Evolutionary conservation across 2,329 filamentous ascomycete species (phyloP).

Genomic region (Calonectria pseudoreteaudii): DNA sequence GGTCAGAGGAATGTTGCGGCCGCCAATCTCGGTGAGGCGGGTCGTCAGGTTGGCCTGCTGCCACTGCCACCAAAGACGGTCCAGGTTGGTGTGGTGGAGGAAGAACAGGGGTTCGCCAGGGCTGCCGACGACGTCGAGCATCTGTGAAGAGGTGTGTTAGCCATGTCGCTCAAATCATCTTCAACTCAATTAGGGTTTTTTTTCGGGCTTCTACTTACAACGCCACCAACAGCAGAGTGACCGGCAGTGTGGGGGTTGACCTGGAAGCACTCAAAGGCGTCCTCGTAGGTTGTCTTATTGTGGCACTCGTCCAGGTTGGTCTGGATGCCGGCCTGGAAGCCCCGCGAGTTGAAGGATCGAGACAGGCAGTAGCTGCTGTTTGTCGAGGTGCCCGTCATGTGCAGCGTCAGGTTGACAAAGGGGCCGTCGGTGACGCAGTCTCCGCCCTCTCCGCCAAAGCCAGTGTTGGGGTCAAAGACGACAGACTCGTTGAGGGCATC

Average conservation of each 20-base stretch:
- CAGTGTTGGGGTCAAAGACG: constrained; percentile 17
- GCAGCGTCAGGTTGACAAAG: constrained; percentile 22
- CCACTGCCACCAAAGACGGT: constrained; percentile 34
- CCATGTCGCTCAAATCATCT: background rate
- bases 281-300: constrained; percentile 10
- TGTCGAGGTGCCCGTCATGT: background rate
- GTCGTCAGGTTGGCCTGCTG: constrained; percentile 26
- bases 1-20: constrained; percentile 43
- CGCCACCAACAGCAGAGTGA: constrained; percentile 21
- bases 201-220: constrained; percentile 7
- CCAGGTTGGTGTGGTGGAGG: constrained; percentile 30
- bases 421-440: constrained; percentile 24
- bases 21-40: constrained; percentile 32
- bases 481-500: constrained; percentile 2
- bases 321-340: constrained; percentile 16
- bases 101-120: constrained; percentile 26
- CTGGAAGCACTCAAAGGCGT: constrained; percentile 25
- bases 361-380: constrained; percentile 13
- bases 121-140: constrained; percentile 17
- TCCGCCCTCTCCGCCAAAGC: constrained; percentile 15
- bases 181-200: background rate
- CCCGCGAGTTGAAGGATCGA: constrained; percentile 7
- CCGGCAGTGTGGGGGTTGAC: constrained; percentile 20
- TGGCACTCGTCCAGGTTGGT: constrained; percentile 20
- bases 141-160: background rate